Percentiles rank a stretch among this genome's conserved stretches.
These are phyloP conservation scores for Fragaria nilgerrensis DNA, from an alignment of 306 rosid species.

Conservation along the genomic window DNA sequence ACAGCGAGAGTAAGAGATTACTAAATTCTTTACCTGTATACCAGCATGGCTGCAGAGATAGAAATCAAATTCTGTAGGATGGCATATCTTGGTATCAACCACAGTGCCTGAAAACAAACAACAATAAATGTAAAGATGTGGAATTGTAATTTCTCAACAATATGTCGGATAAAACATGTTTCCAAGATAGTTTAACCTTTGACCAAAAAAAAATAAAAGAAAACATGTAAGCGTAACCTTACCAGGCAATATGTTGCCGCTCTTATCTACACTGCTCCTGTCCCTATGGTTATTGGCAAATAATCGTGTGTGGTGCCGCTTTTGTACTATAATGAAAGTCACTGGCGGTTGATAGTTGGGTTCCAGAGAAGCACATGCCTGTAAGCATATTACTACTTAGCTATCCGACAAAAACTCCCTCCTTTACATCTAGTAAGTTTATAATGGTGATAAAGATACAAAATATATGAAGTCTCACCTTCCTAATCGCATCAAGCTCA, in stretches of 20 bases:
- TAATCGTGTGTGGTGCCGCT: slow-evolving; percentile 88
- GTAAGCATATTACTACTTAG: slow-evolving; percentile 11
- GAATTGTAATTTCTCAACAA: neutral
- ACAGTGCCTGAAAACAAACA: slow-evolving; percentile 63
- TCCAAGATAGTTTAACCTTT: slow-evolving; percentile 21
- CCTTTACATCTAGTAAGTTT: neutral
- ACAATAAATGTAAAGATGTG: neutral
- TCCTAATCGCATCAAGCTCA: slow-evolving; percentile 87
- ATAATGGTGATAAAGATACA: neutral
- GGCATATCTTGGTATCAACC: slow-evolving; percentile 84
- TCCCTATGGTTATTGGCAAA: slow-evolving; percentile 80
- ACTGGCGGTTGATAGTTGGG: slow-evolving; percentile 97
- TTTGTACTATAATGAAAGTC: slow-evolving; percentile 89
- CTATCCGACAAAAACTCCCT: neutral
- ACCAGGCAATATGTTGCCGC: slow-evolving; percentile 93
- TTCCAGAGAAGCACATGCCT: slow-evolving; percentile 94
- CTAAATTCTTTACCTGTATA: slow-evolving; percentile 52
- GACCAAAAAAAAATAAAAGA: neutral
- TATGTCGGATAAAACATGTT: neutral
- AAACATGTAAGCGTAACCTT: slow-evolving; percentile 6
- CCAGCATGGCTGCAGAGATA: slow-evolving; percentile 98
- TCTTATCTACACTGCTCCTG: slow-evolving; percentile 72
- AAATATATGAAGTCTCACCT: slow-evolving; percentile 42
- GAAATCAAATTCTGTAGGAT: slow-evolving; percentile 89
- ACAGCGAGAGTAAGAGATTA: neutral